Evolutionary conservation across 371 early-diverging fungal genomes (phyloP).

Genomic region (Rhizomucor miehei): DNA sequence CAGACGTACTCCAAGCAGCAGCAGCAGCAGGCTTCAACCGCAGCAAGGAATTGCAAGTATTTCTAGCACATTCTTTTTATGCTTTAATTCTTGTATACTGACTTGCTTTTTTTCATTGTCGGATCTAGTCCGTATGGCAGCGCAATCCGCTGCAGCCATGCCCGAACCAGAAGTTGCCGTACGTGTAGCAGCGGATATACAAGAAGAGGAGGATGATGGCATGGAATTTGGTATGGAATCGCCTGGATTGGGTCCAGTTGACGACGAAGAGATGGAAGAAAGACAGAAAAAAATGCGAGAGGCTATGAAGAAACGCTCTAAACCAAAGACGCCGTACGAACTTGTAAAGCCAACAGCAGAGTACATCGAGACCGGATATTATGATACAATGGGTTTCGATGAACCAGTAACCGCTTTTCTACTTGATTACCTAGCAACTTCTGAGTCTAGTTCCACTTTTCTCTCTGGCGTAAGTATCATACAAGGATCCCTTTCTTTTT

Average conservation of each 20-base stretch:
- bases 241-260: slow-evolving; percentile 12
- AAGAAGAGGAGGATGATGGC: slow-evolving; percentile 1
- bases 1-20: too few relatives aligned
- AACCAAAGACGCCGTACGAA: slow-evolving; percentile 17
- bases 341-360: slow-evolving; percentile 28
- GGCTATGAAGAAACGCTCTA: slow-evolving; percentile 10
- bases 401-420: slow-evolving; percentile 30
- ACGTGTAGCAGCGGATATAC: neutral
- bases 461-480: slow-evolving; percentile 37
- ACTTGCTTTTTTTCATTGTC: too few relatives aligned
- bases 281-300: slow-evolving; percentile 16
- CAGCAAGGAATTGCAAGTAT: too few relatives aligned
- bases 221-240: slow-evolving; percentile 6
- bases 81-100: too few relatives aligned
- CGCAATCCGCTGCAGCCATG: neutral
- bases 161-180: too few relatives aligned
- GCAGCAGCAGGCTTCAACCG: too few relatives aligned
- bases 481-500: too few relatives aligned
- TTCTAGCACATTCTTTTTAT: too few relatives aligned
- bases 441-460: slow-evolving; percentile 14
- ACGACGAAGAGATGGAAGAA: slow-evolving; percentile 13
- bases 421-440: slow-evolving; percentile 42
- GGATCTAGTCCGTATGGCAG: too few relatives aligned
- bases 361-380: slow-evolving; percentile 29
- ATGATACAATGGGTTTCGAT: neutral